Percentiles rank a stretch among this genome's conserved stretches.
These are phyloP conservation scores for Byssoonygena ceratinophila DNA, from an alignment of 2,329 filamentous ascomycete species.

Conservation along the genomic window DNA sequence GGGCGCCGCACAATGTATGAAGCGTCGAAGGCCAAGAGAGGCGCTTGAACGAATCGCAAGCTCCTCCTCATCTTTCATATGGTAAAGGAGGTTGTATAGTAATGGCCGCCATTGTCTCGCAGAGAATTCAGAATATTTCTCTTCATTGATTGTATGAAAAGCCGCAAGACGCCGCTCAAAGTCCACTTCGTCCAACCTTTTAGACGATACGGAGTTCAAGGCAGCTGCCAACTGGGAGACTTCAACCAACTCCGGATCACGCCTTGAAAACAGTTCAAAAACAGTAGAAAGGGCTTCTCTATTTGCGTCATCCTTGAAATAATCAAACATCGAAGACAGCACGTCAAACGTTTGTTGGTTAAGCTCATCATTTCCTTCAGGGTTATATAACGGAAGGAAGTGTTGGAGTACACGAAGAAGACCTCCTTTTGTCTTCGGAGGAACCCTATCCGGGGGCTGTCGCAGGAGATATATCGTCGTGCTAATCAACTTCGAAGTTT, in stretches of 20 bases:
- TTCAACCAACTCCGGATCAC: conserved; percentile 49
- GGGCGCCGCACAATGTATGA: conserved; percentile 55
- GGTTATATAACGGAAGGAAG: conserved; percentile 59
- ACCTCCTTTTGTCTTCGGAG: conserved; percentile 68
- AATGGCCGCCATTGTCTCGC: conserved; percentile 75
- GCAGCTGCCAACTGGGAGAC: conserved; percentile 62
- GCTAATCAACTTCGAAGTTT: conserved; percentile 66
- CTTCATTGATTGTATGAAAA: conserved; percentile 60
- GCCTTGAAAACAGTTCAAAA: conserved; percentile 57
- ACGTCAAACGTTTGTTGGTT: conserved; percentile 60
- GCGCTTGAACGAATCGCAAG: conserved; percentile 76
- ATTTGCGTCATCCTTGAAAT: conserved; percentile 73
- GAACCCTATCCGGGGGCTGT: conserved; percentile 75
- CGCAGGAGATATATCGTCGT: conserved; percentile 72
- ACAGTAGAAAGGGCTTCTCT: conserved; percentile 64
- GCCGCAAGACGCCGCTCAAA: conserved; percentile 71
- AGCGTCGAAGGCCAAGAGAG: conserved; percentile 65
- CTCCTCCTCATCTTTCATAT: conserved; percentile 76
- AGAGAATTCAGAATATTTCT: conserved; percentile 50
- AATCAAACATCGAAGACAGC: conserved; percentile 72
- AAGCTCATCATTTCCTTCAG: conserved; percentile 47
- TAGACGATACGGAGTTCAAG: conserved; percentile 66
- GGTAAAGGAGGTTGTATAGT: conserved; percentile 80
- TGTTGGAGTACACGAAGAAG: conserved; percentile 70
- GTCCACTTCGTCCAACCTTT: conserved; percentile 72